Conservation (phyloP, 1,284 basidiomycete species). For the Austropuccinia psidii region DNA sequence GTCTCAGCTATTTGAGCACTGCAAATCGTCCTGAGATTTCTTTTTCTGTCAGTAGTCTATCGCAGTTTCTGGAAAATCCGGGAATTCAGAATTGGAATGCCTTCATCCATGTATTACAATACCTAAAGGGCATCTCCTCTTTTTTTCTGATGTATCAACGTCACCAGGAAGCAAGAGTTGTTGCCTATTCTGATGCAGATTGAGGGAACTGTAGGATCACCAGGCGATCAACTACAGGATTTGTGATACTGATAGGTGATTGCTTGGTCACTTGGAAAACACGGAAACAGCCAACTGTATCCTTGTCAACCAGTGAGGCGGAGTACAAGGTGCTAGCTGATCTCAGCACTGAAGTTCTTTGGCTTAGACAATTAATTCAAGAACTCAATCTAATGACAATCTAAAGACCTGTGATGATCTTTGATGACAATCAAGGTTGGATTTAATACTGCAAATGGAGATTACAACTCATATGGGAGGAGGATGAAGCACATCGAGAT, state of each 20-base stretch:
- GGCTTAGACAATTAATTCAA: not conserved
- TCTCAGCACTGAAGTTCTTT: not conserved
- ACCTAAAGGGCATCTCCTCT: not conserved
- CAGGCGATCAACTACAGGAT: not conserved
- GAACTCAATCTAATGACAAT: no score
- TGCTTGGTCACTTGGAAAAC: not conserved
- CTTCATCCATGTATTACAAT: not conserved
- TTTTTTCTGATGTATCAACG: not conserved
- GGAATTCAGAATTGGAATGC: not conserved
- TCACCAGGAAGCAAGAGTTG: no score
- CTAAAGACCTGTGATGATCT: constrained; percentile 46
- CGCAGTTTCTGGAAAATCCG: not conserved
- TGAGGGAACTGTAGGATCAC: not conserved
- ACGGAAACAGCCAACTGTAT: not conserved
- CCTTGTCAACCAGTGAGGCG: not conserved
- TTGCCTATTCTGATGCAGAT: not conserved
- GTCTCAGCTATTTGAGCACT: not conserved
- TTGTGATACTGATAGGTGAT: not conserved
- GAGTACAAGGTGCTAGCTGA: not conserved
- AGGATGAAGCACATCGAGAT: constrained; percentile 52
- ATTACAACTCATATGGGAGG: constrained; percentile 43
- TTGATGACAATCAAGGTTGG: constrained; percentile 49
- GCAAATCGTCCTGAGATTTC: not conserved
- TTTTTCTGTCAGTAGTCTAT: not conserved
- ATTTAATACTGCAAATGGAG: constrained; percentile 47